Percentiles rank a stretch among this genome's conserved stretches.
Conservation (phyloP, 495 filamentous ascomycete species). For the Trichoderma virens region DNA sequence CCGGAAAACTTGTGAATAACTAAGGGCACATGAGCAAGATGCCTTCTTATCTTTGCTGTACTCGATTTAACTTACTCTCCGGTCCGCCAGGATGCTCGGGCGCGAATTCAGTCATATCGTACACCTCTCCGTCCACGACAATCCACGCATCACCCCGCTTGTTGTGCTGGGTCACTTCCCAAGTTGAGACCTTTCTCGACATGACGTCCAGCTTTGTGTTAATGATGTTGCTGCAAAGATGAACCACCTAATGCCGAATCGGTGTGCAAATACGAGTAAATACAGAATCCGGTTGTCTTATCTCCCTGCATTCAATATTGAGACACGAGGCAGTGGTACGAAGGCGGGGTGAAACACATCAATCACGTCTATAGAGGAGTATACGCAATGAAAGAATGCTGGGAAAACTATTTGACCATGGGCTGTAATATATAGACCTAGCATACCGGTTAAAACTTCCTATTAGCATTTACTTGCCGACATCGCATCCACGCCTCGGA, state of each 20-base stretch:
- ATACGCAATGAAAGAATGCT: too few relatives aligned
- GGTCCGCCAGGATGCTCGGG: slow-evolving; percentile 53
- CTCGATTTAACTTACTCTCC: slow-evolving; percentile 18
- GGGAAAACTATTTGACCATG: too few relatives aligned
- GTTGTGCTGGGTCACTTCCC: slow-evolving; percentile 53
- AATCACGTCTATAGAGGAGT: too few relatives aligned
- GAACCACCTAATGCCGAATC: background rate
- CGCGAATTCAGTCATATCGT: slow-evolving; percentile 58
- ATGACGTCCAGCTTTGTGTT: background rate
- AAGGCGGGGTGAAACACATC: background rate
- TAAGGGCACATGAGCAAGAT: background rate
- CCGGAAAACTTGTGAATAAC: slow-evolving; percentile 58
- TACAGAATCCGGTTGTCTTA: background rate
- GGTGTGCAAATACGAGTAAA: background rate
- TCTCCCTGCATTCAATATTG: too few relatives aligned
- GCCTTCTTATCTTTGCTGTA: too few relatives aligned
- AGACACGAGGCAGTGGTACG: too few relatives aligned
- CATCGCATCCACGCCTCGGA: background rate
- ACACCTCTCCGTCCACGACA: slow-evolving; percentile 61
- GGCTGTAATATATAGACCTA: too few relatives aligned
- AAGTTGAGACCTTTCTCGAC: background rate
- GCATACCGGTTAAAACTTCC: too few relatives aligned
- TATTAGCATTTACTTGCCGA: background rate
- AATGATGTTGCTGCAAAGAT: background rate
- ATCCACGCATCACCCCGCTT: slow-evolving; percentile 56